A percentile compares a stretch with the other conserved stretches of the same genome.
Evolutionary conservation across 768 basidiomycete species (phyloP).

Genomic region (Trametes punicea): DNA sequence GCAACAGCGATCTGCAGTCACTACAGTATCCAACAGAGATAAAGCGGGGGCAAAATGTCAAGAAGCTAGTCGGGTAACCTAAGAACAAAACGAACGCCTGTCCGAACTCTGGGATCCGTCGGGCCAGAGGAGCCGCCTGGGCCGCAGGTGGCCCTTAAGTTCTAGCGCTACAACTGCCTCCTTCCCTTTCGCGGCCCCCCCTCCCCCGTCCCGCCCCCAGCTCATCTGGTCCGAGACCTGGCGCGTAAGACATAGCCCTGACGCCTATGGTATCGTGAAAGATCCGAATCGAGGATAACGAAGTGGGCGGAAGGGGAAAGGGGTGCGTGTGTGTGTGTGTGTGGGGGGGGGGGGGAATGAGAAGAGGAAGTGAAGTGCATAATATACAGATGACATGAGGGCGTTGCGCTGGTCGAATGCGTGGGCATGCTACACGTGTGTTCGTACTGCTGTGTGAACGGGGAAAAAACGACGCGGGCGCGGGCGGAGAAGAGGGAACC

Average conservation of each 20-base stretch:
- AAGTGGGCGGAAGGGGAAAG: background rate
- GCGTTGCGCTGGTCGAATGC: background rate
- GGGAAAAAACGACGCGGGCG: background rate
- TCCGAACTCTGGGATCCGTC: background rate
- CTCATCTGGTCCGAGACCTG: background rate
- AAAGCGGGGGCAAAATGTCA: too few species aligned
- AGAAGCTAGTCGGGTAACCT: too few species aligned
- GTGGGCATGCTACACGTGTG: background rate
- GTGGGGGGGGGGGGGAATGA: background rate
- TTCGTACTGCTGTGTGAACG: background rate
- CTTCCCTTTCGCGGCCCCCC: background rate
- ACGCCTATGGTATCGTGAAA: background rate
- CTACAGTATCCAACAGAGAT: too few species aligned
- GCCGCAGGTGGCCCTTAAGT: constrained; percentile 10
- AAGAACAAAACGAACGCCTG: background rate
- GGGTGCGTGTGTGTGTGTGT: too few species aligned
- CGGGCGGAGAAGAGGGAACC: background rate
- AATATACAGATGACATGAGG: constrained; percentile 17
- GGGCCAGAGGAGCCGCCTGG: constrained; percentile 17
- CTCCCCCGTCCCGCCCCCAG: background rate
- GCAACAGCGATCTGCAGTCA: too few species aligned
- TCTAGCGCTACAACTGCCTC: constrained; percentile 14
- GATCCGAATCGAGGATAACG: background rate
- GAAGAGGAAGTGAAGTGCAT: constrained; percentile 9
- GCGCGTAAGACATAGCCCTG: background rate